Conservation (phyloP, 2,329 filamentous ascomycete species). For the Cladophialophora immunda region DNA sequence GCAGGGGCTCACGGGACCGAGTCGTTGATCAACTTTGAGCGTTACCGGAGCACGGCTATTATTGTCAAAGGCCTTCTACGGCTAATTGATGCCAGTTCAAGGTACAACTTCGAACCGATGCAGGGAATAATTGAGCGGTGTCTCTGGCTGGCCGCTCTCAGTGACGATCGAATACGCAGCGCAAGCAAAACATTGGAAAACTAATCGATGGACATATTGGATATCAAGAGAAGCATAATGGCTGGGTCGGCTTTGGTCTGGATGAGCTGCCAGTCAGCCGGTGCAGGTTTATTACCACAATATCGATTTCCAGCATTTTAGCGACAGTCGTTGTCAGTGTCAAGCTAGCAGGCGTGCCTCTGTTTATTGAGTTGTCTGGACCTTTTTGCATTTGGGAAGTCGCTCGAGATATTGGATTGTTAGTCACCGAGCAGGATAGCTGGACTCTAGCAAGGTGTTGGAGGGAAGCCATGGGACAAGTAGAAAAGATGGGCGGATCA, state of each 20-base stretch:
- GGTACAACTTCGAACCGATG: slow-evolving; percentile 67
- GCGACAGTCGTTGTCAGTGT: neutral
- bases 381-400: slow-evolving; percentile 2
- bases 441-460: neutral
- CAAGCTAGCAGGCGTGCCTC: slow-evolving; percentile 1
- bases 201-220: slow-evolving; percentile 15
- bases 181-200: slow-evolving; percentile 54
- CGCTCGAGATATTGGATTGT: slow-evolving; percentile 4
- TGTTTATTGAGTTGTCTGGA: slow-evolving; percentile 7
- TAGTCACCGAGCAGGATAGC: slow-evolving; percentile 1
- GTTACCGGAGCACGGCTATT: slow-evolving; percentile 69
- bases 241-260: neutral
- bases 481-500: slow-evolving; percentile 6
- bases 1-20: slow-evolving; percentile 57
- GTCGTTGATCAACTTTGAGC: slow-evolving; percentile 71
- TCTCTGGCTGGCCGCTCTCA: slow-evolving; percentile 69
- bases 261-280: slow-evolving; percentile 3
- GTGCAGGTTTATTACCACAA: neutral
- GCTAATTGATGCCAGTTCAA: slow-evolving; percentile 70
- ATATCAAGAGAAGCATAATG: slow-evolving; percentile 3
- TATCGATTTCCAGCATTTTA: slow-evolving; percentile 1
- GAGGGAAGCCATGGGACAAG: neutral
- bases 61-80: slow-evolving; percentile 72
- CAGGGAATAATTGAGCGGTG: slow-evolving; percentile 68
- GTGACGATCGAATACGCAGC: slow-evolving; percentile 64